Evolutionary conservation across 192 early-diverging fungal genomes (phyloP), one percentile per base, ranked within the genome.

Genomic region (Entrophospora sp.): DNA sequence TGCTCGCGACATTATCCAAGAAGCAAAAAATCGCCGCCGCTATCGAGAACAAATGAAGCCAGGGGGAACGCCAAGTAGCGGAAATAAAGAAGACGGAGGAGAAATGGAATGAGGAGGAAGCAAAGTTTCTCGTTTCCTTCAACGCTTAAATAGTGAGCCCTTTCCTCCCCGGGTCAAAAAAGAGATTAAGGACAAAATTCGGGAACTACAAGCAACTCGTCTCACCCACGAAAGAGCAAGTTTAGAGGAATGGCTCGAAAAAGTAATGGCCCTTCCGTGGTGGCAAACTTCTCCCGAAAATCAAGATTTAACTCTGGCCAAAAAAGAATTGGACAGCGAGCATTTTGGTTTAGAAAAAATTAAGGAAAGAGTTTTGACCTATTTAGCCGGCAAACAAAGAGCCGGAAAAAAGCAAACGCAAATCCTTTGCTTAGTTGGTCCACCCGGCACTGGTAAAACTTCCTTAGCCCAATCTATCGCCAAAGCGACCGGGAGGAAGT

Each of bases 351-450:
- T 59, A 28, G 4, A 12, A 16, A 14, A 59, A 37, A 16, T 34
- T 3, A 59, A 59, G 36, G 27, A 59, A 3, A 34, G 36, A 59
- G 36, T 59, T n/a, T 5, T 59, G 32, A 14, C 14, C 7, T 34
- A 59, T 38, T 59, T 59, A 35, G 56, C 56, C 18, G 56, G 32
- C 16, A 30, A 59, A n/a, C 56, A 38, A 13, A 30, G 36, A 59
- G 56, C 56, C 3, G 18, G 36, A 5, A 38, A 59, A 38, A 16
- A 30, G 0, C 3, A 36, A 38, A 34, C 32, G 13, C 30, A 59
- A 18, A 28, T 59, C 7, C 14, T 59, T 30, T 34, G 28, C 4
- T 59, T 59, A 22, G 32, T 16, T 3, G 56, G 56, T 13, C 56
- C 56, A 1, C 30, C 56, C 2, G 56, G 56, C 14, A 34, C 36